These are phyloP conservation scores for Herpetospermum pedunculosum DNA, from an alignment of 306 rosid genomes.

Conservation along the genomic window DNA sequence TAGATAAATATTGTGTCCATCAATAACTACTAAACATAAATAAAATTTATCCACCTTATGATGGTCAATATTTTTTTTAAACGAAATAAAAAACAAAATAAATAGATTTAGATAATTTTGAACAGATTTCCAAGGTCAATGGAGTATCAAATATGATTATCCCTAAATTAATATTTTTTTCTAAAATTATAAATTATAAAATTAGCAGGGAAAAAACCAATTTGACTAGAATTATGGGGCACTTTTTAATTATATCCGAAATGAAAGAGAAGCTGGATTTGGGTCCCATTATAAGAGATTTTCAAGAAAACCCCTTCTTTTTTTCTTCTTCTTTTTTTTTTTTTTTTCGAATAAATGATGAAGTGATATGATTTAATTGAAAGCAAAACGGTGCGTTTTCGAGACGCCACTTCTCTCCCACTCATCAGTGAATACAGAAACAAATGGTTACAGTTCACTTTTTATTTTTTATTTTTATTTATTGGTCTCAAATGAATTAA, in stretches of 20 bases:
- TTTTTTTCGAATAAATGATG: too few species aligned
- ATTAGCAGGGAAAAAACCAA: not conserved
- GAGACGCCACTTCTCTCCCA: not conserved
- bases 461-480: not conserved
- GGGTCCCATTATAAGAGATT: not conserved
- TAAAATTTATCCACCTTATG: not conserved
- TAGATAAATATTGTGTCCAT: not conserved
- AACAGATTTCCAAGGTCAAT: not conserved
- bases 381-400: conserved; percentile 4
- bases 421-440: not conserved
- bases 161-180: not conserved
- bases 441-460: not conserved
- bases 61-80: not conserved
- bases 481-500: not conserved
- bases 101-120: not conserved
- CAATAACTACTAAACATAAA: not conserved
- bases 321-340: too few species aligned
- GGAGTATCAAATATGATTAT: not conserved
- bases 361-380: too few species aligned
- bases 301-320: not conserved
- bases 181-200: not conserved
- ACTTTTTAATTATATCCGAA: not conserved
- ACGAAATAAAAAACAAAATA: not conserved
- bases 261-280: not conserved
- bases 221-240: not conserved